Conservation (phyloP, 768 basidiomycete genomes). For the Amanita inopinata region DNA sequence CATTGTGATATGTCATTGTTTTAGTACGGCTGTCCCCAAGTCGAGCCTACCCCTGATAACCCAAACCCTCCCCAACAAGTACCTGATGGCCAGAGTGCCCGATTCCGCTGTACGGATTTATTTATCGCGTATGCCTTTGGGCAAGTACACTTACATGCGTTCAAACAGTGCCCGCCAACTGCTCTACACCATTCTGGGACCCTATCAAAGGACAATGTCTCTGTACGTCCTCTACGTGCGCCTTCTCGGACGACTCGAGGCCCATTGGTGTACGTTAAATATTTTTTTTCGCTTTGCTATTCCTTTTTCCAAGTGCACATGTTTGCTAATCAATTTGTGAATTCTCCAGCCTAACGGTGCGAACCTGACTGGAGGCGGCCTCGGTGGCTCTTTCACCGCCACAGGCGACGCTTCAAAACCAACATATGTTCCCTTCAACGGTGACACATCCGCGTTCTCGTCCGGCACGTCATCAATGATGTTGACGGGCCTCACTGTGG, state of each 20-base stretch:
- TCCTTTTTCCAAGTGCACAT: background rate
- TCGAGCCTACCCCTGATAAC: constrained; percentile 41
- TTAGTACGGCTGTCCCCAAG: constrained; percentile 67
- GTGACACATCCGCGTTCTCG: constrained; percentile 19
- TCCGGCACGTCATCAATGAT: constrained; percentile 25
- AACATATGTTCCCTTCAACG: constrained; percentile 43
- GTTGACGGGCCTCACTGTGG: constrained; percentile 26
- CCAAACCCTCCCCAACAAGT: constrained; percentile 59
- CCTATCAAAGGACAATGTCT: constrained; percentile 57
- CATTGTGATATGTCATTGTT: background rate
- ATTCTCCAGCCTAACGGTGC: constrained; percentile 49
- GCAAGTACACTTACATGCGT: background rate
- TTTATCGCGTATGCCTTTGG: background rate
- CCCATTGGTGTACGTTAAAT: constrained; percentile 59
- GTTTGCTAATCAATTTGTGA: constrained; percentile 7
- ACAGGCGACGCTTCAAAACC: constrained; percentile 17
- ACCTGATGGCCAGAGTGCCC: constrained; percentile 31
- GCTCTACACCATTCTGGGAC: constrained; percentile 77
- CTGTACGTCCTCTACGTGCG: constrained; percentile 46
- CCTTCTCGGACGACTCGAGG: constrained; percentile 53
- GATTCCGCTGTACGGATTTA: constrained; percentile 42
- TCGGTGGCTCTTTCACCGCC: constrained; percentile 25
- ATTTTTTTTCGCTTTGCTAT: no score
- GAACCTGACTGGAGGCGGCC: constrained; percentile 56
- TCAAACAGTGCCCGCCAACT: constrained; percentile 50